Evolutionary conservation across 2,329 filamentous ascomycete genomes (phyloP), one percentile per base, ranked within the genome.

Genomic region (Rhinocladiella mackenziei): DNA sequence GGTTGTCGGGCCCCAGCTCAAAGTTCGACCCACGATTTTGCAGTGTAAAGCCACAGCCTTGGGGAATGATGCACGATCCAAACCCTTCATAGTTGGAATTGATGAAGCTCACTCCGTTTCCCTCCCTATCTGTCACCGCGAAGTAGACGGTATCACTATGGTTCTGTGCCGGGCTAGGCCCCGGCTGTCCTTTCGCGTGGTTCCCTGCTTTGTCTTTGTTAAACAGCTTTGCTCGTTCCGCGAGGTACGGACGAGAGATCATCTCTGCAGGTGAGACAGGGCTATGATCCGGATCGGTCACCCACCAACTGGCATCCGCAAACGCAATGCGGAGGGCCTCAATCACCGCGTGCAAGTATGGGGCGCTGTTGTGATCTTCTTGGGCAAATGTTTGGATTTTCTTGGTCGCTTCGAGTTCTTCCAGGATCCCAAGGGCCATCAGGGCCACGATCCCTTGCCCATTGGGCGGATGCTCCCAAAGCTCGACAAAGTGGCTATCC

Each of bases 391-490:
- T 75, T 0, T 84, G 81, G 47, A 97, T 88, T 57, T 80, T 80
- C 28, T 83, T 84, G 11, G 75, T 71, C 47, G 80, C 78, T 65
- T 95, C 87, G 1, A 97, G 75, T 61, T 89, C 81, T 62, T 96
- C 83, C 36, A 98, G 72, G 54, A 97, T 94, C 1, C 92, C 92
- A 1, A 98, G 73, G 0, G 92, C 86, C 83, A 97, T 95, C 22
- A 97, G 71, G 0, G 92, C 92, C 2, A 97, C 86, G 53, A 97
- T 89, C 1, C 92, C 92, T 66, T 97, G 92, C 0, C 92, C 89
- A 58, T 97, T 97, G 6, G 92, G 92, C 25, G 91, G 89, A 62
- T 97, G 91, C 61, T 98, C 92, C 91, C 91, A 97, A 1, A 98
- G 71, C 60, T 94, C 82, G 30, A 96, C 76, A 7, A 51, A 49